Percentiles rank a stretch among this genome's conserved stretches.
These are phyloP conservation scores for Fragaria iinumae DNA, from an alignment of 306 rosid species.

Conservation along the genomic window DNA sequence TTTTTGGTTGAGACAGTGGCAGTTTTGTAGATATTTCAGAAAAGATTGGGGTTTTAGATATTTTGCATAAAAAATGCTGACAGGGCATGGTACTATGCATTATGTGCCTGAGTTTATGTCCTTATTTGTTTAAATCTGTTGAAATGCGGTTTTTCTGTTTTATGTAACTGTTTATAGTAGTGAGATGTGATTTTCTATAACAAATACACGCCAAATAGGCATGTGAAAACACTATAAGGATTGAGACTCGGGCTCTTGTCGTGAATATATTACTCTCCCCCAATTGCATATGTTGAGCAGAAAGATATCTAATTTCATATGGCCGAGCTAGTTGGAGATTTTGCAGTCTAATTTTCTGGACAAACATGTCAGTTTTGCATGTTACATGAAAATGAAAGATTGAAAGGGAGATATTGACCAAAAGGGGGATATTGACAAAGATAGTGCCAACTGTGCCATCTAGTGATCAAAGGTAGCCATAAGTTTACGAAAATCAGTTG, in stretches of 20 bases:
- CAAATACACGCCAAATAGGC: neutral
- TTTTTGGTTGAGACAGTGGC: too few relatives aligned
- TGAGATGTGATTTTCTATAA: too few relatives aligned
- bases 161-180: too few relatives aligned
- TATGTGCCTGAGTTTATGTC: too few relatives aligned
- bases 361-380: neutral
- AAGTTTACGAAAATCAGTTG: neutral
- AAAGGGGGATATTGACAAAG: neutral
- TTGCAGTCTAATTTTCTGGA: too few relatives aligned
- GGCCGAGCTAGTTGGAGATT: neutral
- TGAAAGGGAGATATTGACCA: neutral
- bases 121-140: too few relatives aligned
- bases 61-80: too few relatives aligned
- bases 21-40: too few relatives aligned
- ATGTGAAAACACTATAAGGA: neutral
- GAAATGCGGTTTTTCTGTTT: too few relatives aligned
- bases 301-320: neutral
- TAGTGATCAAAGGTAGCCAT: neutral
- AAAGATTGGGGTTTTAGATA: too few relatives aligned
- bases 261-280: neutral
- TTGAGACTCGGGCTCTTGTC: neutral
- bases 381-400: neutral
- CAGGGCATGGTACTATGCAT: too few relatives aligned
- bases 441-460: too few relatives aligned
- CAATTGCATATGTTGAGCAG: neutral